Conservation (phyloP, 768 basidiomycete genomes). For the Kwoniella sp. region DNA sequence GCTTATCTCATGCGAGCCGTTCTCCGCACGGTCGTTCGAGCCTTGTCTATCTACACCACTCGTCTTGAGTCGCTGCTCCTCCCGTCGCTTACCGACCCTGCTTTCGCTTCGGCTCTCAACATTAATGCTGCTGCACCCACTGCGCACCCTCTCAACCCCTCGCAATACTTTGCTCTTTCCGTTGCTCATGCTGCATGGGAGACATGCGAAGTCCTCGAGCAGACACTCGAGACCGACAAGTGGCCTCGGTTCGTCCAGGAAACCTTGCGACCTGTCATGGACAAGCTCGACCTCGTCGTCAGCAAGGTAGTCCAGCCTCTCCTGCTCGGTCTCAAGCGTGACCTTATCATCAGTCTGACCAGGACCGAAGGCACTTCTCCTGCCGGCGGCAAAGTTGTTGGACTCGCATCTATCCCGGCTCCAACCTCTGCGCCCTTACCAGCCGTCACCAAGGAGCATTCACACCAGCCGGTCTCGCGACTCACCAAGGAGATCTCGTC, state of each 20-base stretch:
- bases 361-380: constrained; percentile 45
- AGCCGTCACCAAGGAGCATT: constrained; percentile 33
- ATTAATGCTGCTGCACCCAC: constrained; percentile 59
- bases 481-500: constrained; percentile 44
- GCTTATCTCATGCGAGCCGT: constrained; percentile 55
- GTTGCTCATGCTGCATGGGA: constrained; percentile 56
- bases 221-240: constrained; percentile 46
- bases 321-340: constrained; percentile 47
- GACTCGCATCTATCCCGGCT: constrained; percentile 38
- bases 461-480: constrained; percentile 22
- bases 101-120: constrained; percentile 76
- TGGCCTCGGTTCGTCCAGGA: constrained; percentile 55
- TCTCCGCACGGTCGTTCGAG: constrained; percentile 50
- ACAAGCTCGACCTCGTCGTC: constrained; percentile 54
- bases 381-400: constrained; percentile 42
- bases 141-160: constrained; percentile 46
- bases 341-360: constrained; percentile 37
- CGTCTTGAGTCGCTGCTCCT: constrained; percentile 77
- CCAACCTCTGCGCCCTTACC: constrained; percentile 25
- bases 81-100: constrained; percentile 72
- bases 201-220: constrained; percentile 54
- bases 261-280: constrained; percentile 54
- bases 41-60: constrained; percentile 54
- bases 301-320: constrained; percentile 54
- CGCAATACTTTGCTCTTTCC: constrained; percentile 49